Evolutionary conservation across 148 eudicot genomes (phyloP), one percentile per base, ranked within the genome.

Genomic region (Cornus florida): DNA sequence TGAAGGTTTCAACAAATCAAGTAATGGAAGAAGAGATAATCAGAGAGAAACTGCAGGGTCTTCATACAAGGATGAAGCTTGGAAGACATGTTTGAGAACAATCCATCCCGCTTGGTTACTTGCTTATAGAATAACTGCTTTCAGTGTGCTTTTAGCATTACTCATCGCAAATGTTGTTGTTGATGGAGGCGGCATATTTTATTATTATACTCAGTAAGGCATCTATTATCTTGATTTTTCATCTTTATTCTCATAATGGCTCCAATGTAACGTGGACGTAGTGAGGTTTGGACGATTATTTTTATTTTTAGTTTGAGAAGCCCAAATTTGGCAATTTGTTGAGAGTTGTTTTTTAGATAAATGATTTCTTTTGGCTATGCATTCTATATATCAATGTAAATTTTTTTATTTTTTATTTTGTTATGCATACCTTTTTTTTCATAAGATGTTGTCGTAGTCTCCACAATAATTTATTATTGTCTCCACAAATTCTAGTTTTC

Each of bases 151-250:
- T 70, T 75, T 95, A 76, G 74, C 88, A 7, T 73, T 91, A 82
- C 86, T 95, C 50, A 41, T 83, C 66, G 85, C 88, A 48, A 86
- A 91, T 78, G 78, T 83, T 20, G 78, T 88, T 70, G 69, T 70
- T 71, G 81, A 83, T 60, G 91, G 94, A 73, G 88, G 72, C 65
- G 85, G 85, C 74, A 85, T 91, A 80, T 90, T 91, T 80, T 83
- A 38, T 85, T 93, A 75, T 78, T 95, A 95, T 72, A 91, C 98
- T 77, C 94, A 91, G 97, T 95, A 90, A 93, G 95, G 32, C 38
- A 64, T 48, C n/a, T 75, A 10, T 43, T 39, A 4, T n/a, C n/a
- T 77, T 59, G n/a, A 20, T 24, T 48, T 41, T 43, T 6, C 32
- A 31, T 69, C 41, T 22, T 28, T 48, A 50, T 62, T 64, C 57